Conservation (phyloP, 176 grass and related monocot genomes). For the Phoenix roebelenii region DNA sequence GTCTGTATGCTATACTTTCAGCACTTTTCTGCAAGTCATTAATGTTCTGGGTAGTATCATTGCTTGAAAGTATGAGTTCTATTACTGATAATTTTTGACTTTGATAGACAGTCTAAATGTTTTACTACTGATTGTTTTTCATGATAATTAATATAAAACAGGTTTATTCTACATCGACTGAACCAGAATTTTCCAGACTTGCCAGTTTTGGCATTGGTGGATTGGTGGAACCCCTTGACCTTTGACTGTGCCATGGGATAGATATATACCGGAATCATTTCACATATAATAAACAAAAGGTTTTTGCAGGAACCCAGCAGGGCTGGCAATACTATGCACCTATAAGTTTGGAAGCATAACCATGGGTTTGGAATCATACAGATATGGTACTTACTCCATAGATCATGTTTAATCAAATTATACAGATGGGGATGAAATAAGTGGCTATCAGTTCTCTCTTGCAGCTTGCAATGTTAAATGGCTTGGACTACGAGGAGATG, state of each 20-base stretch:
- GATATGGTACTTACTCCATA: constrained; percentile 50
- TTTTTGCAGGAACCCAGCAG: constrained; percentile 84
- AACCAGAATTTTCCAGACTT: constrained; percentile 64
- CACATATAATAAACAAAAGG: constrained; percentile 1
- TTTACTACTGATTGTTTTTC: not conserved
- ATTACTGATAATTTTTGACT: not conserved
- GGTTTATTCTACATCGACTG: constrained; percentile 69
- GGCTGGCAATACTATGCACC: constrained; percentile 87
- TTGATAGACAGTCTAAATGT: not conserved
- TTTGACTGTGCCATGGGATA: constrained; percentile 4
- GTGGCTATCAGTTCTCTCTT: not conserved
- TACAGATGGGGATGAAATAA: no score
- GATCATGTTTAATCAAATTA: no score
- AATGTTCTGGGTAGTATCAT: no score
- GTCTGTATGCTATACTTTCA: no score
- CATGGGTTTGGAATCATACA: constrained; percentile 87
- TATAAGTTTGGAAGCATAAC: constrained; percentile 93
- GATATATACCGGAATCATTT: not conserved
- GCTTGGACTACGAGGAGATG: constrained; percentile 68
- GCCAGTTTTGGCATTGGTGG: constrained; percentile 70
- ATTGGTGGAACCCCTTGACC: constrained; percentile 57
- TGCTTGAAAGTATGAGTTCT: no score
- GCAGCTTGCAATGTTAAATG: constrained; percentile 97
- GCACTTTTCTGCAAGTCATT: no score
- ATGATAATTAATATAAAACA: constrained; percentile 19